Conservation (phyloP, 768 basidiomycete genomes). For the Udeniomyces megalosporus region DNA sequence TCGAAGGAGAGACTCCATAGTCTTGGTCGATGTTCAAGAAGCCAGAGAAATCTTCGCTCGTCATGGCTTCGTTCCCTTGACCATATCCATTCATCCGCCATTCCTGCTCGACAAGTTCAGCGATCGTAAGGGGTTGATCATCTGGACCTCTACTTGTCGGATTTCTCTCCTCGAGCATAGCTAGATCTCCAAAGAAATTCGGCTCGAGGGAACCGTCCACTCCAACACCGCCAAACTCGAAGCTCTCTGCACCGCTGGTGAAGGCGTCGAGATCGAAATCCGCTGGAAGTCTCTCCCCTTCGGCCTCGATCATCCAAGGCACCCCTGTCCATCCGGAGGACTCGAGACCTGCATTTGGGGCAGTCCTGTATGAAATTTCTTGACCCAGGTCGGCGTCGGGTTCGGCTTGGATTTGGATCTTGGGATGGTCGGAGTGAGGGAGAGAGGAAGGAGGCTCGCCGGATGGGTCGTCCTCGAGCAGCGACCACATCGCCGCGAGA, state of each 20-base stretch:
- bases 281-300: neutral
- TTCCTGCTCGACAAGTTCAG: neutral
- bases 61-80: no score
- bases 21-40: no score
- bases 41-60: no score
- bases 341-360: neutral
- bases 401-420: no score
- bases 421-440: no score
- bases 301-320: neutral
- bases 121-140: neutral
- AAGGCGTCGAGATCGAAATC: neutral
- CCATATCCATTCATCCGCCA: neutral
- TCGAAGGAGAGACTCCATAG: no score
- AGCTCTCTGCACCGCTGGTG: neutral
- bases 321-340: neutral
- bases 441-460: no score
- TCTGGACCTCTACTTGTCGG: no score
- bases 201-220: neutral
- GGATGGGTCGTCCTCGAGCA: conserved; percentile 4
- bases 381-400: neutral
- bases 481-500: conserved; percentile 9
- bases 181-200: neutral
- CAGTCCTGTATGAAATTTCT: neutral
- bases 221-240: neutral
- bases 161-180: neutral